Evolutionary conservation across 148 eudicot genomes (phyloP), one percentile per base, ranked within the genome.

Genomic region (Camellia sinensis): DNA sequence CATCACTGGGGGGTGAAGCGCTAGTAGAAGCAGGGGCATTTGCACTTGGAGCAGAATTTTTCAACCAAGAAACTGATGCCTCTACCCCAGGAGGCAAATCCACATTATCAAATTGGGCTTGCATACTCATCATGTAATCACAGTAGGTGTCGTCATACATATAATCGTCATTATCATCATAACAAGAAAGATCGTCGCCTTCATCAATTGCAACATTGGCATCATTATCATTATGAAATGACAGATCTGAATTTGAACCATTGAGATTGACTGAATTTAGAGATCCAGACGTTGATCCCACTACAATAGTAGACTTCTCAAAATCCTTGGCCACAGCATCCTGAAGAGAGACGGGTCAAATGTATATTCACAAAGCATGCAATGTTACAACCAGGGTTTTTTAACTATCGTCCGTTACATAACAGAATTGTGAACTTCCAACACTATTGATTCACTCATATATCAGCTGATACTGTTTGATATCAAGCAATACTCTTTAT

Each of bases 41-140:
- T 63, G 78, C 83, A 77, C 83, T 74, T 63, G 89, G 81, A 41
- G 76, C 73, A 80, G 92, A 78, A 19, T 81, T 87, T 70, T 81
- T 69, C 82, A 91, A 75, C 95, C 95, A 93, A 22, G 95, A 73
- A 62, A 93, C 89, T 1, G 95, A 79, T 22, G 95, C 97, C 86
- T 93, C 97, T 50, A 93, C 93, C 15, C 97, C 97, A 80, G 97
- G 88, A 84, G 97, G 97, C 88, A 93, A 87, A 88, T 93, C 93
- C 61, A 87, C 92, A 84, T 90, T 83, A 81, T 93, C 97, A 78
- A 93, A 91, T 81, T 91, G 92, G 57, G 93, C 91, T 91, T 91
- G 95, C 89, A 93, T 74, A 53, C 82, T 84, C 84, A 82, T 52
- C 76, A 89, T 91, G 67, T 90, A 90, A 74, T 89, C 87, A 13